Base-by-base conservation (phyloP, 768 basidiomycete species). In the Paxillus involutus region DNA sequence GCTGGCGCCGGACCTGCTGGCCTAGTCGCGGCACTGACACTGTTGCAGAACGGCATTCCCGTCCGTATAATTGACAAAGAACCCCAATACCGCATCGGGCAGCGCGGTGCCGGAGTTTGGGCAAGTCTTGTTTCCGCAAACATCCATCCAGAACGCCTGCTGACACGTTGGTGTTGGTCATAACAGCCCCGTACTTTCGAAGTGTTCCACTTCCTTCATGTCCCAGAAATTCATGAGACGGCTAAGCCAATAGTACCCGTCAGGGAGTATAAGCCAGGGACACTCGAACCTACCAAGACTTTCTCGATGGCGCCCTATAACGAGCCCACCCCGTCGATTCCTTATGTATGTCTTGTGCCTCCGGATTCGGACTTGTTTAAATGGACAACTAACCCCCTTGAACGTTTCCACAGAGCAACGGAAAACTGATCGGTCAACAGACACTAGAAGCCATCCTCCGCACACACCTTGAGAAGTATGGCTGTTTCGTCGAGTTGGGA, bases 11-110 rank as follows among this genome's bases (percentile, higher is more conserved):
- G 67, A 14, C 68, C 70, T 13, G 49, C 66, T 0, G 71, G 73
- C 21, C 63, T 72, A 13, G 60, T 67, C 26, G 62, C 57, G 19
- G 72, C 73, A 3, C 68, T 71, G 6, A 63, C 63, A 1, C 63
- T 75, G 24, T 60, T 77, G 14, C 69, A 70, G 19, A 79, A 80
- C 62, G 72, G 75, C 5, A 64, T 82, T 16, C 71, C 77, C 10
- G 75, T 83, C 7, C 77, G 80, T 17, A 74, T 85, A 26, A 76
- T 84, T 44, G 77, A 83, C 53, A 80, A 79, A 56, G 73, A 72
- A 47, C 59, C 67, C 0, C 47, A 66, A 0, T 68, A 72, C 10
- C 70, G 63, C 13, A 57, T 72, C 14, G 75, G 75, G 3, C 72
- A 76, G 53, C 73, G 78, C 3, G 73, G 71, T 3, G 65, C 64